Conservation (phyloP, 2,329 filamentous ascomycete genomes). For the Penicillium sp. region DNA sequence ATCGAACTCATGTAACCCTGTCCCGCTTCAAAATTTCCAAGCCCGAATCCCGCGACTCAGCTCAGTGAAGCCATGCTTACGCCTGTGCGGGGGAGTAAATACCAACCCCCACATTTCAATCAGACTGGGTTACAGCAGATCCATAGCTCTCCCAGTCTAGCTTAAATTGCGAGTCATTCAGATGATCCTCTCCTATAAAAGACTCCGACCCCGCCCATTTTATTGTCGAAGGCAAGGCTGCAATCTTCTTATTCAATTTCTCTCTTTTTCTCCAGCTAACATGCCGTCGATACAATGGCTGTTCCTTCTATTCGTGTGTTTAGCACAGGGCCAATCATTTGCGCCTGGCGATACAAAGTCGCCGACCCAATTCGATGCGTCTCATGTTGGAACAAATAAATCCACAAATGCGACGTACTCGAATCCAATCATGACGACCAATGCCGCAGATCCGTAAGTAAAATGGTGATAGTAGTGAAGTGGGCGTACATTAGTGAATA, state of each 20-base stretch:
- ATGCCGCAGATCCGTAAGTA: conserved; percentile 42
- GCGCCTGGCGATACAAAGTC: neutral
- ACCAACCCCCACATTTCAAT: neutral
- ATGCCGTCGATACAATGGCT: neutral
- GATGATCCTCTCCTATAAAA: neutral
- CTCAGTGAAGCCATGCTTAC: neutral
- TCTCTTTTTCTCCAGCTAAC: too few relatives aligned
- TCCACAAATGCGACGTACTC: conserved; percentile 41
- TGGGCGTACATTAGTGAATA: too few relatives aligned
- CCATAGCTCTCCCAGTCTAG: neutral
- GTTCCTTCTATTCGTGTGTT: neutral
- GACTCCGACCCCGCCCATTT: neutral
- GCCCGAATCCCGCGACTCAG: neutral
- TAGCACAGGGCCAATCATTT: neutral
- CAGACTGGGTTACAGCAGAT: neutral
- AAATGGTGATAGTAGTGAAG: neutral
- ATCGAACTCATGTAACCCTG: neutral
- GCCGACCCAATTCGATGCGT: neutral
- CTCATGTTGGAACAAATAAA: conserved; percentile 7
- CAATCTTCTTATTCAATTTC: neutral
- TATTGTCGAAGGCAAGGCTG: neutral
- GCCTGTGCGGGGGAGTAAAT: neutral
- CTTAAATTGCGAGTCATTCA: neutral
- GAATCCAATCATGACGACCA: conserved; percentile 46
- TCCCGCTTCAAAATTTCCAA: neutral